Conservation (phyloP, 306 rosid genomes). For the Casuarina glauca region DNA sequence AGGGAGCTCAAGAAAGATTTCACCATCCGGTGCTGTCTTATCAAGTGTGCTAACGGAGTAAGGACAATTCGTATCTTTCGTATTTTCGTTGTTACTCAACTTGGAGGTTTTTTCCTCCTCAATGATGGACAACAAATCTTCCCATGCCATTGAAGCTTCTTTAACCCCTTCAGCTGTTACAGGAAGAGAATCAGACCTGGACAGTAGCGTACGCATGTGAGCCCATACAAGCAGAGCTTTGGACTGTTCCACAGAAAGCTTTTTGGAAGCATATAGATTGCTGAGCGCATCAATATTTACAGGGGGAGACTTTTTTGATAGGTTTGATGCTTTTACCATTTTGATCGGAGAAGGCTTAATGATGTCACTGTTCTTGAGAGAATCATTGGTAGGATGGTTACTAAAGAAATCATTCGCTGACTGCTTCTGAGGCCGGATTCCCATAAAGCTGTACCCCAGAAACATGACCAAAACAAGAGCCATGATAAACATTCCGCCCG, state of each 20-base stretch:
- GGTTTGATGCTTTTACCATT: conserved; percentile 25
- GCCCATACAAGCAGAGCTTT: conserved; percentile 69
- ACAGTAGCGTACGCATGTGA: conserved; percentile 54
- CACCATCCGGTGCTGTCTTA: conserved; percentile 34
- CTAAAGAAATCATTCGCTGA: conserved; percentile 62
- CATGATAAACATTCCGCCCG: conserved; percentile 69
- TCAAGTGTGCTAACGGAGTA: conserved; percentile 51
- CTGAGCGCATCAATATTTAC: conserved; percentile 57
- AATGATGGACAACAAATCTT: conserved; percentile 52
- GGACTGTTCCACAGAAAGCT: conserved; percentile 42
- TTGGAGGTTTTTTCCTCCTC: conserved; percentile 46
- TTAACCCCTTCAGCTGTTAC: conserved; percentile 80
- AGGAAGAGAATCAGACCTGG: conserved; percentile 81
- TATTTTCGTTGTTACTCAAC: conserved; percentile 32
- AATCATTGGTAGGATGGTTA: conserved; percentile 38
- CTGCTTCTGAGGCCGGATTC: conserved; percentile 54
- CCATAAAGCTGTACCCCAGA: conserved; percentile 55
- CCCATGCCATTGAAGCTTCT: conserved; percentile 90
- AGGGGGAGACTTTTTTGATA: conserved; percentile 46
- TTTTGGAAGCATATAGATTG: conserved; percentile 46
- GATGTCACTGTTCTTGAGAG: conserved; percentile 24
- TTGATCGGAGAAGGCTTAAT: conserved; percentile 28
- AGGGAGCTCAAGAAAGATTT: conserved; percentile 64
- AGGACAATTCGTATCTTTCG: conserved; percentile 56
- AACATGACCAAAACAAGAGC: conserved; percentile 57